Conservation (phyloP, 257 asterid species). For the Handroanthus guayacan region DNA sequence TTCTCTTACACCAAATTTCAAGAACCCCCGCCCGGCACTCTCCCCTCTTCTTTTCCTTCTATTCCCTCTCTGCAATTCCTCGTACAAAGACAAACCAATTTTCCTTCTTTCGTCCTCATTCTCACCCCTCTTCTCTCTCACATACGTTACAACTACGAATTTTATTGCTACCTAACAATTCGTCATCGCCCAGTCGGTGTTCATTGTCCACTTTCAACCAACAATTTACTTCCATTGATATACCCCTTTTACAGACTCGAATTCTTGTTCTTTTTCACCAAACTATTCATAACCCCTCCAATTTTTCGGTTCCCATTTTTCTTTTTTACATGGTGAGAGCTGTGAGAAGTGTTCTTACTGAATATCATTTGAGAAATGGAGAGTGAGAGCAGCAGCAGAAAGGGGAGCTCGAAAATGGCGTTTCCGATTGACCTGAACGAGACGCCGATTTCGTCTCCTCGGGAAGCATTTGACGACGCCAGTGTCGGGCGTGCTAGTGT, state of each 20-base stretch:
- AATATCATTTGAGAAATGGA: constrained; percentile 38
- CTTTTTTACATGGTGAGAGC: constrained; percentile 11
- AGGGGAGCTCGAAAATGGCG: constrained; percentile 51
- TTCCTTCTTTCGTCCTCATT: constrained; percentile 38
- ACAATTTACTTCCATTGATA: constrained; percentile 1
- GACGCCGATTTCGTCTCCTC: constrained; percentile 71
- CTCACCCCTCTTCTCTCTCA: constrained; percentile 19
- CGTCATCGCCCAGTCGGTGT: constrained; percentile 37
- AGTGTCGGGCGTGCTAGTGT: constrained; percentile 32
- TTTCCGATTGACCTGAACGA: constrained; percentile 78
- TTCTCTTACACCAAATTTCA: constrained; percentile 37
- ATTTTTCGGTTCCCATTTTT: constrained; percentile 2
- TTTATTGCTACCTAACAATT: constrained; percentile 33
- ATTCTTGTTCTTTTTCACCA: constrained; percentile 21
- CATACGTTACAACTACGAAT: constrained; percentile 19
- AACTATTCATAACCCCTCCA: constrained; percentile 1
- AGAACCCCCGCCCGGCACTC: constrained; percentile 42
- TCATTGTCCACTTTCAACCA: constrained; percentile 32
- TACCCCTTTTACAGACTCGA: constrained; percentile 6
- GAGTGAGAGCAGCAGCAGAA: constrained; percentile 26
- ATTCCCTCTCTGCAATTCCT: constrained; percentile 38
- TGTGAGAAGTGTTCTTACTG: constrained; percentile 19
- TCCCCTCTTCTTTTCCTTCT: not conserved
- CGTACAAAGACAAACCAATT: constrained; percentile 9
- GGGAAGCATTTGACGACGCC: constrained; percentile 53